A percentile compares a stretch with the other conserved stretches of the same genome.
These are phyloP conservation scores for Perkinsus chesapeaki DNA, from an alignment of 169 alveolate genomes.

Conservation along the genomic window DNA sequence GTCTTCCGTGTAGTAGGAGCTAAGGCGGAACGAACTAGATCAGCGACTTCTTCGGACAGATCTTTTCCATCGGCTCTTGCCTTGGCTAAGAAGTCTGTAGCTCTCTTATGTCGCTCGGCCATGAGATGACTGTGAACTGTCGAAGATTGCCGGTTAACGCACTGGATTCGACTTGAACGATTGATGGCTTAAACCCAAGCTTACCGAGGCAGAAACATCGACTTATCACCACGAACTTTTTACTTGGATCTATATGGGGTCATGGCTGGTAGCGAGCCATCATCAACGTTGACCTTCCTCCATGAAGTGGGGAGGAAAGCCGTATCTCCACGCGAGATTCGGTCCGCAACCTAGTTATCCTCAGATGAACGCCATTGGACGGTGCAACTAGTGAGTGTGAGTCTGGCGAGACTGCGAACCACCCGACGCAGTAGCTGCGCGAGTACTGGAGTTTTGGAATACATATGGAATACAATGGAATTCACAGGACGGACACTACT, in stretches of 20 bases:
- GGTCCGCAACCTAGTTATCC: not conserved
- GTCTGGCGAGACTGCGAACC: not conserved
- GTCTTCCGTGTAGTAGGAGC: not conserved
- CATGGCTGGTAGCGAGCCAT: not conserved
- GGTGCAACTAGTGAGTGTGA: not conserved
- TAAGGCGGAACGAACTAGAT: not conserved
- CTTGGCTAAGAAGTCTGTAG: not conserved
- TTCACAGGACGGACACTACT: not conserved
- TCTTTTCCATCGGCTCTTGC: not conserved
- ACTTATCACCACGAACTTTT: too few relatives aligned
- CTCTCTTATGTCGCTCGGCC: not conserved
- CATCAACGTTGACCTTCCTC: not conserved
- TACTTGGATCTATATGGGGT: not conserved
- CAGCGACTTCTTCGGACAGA: not conserved
- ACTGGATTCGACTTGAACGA: too few relatives aligned
- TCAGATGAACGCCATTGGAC: not conserved
- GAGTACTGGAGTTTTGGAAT: not conserved
- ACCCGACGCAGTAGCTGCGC: not conserved
- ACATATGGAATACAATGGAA: too few relatives aligned
- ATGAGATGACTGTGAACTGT: not conserved
- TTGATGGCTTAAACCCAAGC: too few relatives aligned
- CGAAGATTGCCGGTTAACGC: too few relatives aligned
- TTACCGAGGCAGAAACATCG: too few relatives aligned
- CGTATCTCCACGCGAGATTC: not conserved
- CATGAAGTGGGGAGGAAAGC: not conserved